These are phyloP conservation scores for Ramaria sp. DNA, from an alignment of 768 basidiomycete species.

Conservation along the genomic window DNA sequence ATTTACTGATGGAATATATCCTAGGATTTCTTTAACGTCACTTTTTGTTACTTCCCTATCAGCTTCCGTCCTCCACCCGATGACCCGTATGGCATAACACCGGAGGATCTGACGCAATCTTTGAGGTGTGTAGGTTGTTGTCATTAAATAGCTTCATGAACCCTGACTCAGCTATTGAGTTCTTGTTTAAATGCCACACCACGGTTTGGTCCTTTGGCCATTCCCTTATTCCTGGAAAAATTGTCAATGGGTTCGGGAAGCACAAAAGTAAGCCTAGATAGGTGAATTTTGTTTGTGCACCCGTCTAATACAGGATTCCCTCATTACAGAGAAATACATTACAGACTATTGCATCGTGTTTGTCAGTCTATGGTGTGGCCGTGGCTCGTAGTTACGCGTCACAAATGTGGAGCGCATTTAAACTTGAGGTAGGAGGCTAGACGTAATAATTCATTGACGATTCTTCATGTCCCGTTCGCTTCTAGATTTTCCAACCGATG, in stretches of 20 bases:
- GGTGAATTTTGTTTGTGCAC: background rate
- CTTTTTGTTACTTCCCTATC: slow-evolving; percentile 98
- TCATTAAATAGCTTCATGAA: background rate
- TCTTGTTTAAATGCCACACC: slow-evolving; percentile 70
- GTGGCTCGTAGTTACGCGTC: slow-evolving; percentile 50
- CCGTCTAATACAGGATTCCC: slow-evolving; percentile 3
- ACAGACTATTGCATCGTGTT: slow-evolving; percentile 60
- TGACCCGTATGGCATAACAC: slow-evolving; percentile 86
- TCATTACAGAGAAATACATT: slow-evolving; percentile 70
- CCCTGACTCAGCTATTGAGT: slow-evolving; percentile 24
- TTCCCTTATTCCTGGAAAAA: slow-evolving; percentile 88
- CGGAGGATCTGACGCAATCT: slow-evolving; percentile 69
- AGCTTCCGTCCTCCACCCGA: slow-evolving; percentile 90
- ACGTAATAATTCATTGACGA: background rate
- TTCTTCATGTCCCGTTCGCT: background rate
- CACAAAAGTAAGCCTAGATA: slow-evolving; percentile 53
- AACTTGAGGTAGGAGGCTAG: slow-evolving; percentile 58
- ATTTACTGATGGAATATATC: background rate
- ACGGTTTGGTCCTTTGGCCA: slow-evolving; percentile 70
- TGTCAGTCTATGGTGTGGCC: slow-evolving; percentile 74
- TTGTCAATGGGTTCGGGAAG: slow-evolving; percentile 67
- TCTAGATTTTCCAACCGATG: slow-evolving; percentile 85
- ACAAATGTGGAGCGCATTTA: slow-evolving; percentile 85
- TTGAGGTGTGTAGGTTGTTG: slow-evolving; percentile 42
- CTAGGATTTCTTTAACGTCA: slow-evolving; percentile 86